A percentile compares a stretch with the other conserved stretches of the same genome.
These are phyloP conservation scores for Penicillium manginii DNA, from an alignment of 495 filamentous ascomycete genomes.

Conservation along the genomic window DNA sequence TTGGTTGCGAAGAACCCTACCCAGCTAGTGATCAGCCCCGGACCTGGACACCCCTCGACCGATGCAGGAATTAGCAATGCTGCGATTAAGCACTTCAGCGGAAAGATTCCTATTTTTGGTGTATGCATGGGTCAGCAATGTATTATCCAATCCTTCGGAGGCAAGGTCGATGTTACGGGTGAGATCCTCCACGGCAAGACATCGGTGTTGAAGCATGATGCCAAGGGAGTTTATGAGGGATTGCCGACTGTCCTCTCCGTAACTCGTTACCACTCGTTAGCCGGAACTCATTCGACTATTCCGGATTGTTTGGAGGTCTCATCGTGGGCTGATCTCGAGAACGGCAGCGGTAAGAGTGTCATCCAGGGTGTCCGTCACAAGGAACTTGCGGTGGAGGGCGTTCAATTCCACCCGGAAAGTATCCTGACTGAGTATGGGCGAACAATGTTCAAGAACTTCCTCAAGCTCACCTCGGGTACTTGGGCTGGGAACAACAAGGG, in stretches of 20 bases:
- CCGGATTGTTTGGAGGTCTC: constrained; percentile 87
- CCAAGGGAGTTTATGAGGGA: constrained; percentile 81
- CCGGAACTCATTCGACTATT: constrained; percentile 87
- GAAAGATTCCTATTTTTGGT: constrained; percentile 94
- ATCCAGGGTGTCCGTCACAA: constrained; percentile 99
- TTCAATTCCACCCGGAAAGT: constrained; percentile 98
- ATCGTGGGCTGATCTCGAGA: constrained; percentile 74
- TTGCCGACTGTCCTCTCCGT: constrained; percentile 79
- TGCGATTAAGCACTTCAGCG: constrained; percentile 89
- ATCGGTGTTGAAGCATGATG: constrained; percentile 83
- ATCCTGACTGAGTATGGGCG: constrained; percentile 90
- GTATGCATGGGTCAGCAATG: constrained; percentile 99
- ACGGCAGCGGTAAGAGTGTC: constrained; percentile 65
- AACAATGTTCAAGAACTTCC: constrained; percentile 88
- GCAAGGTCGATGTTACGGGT: constrained; percentile 87
- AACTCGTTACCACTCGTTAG: constrained; percentile 95
- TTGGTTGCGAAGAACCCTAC: constrained; percentile 82
- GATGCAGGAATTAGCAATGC: constrained; percentile 93
- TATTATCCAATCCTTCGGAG: constrained; percentile 90
- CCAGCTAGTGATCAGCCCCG: constrained; percentile 92
- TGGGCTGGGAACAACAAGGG: constrained; percentile 77
- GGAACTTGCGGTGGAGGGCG: constrained; percentile 84
- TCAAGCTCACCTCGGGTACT: constrained; percentile 82
- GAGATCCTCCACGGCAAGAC: constrained; percentile 99
- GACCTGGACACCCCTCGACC: constrained; percentile 85